phyloP scores from a whole-genome alignment of 768 basidiomycete species.

The Brasilioporus rufonigricans region DNA sequence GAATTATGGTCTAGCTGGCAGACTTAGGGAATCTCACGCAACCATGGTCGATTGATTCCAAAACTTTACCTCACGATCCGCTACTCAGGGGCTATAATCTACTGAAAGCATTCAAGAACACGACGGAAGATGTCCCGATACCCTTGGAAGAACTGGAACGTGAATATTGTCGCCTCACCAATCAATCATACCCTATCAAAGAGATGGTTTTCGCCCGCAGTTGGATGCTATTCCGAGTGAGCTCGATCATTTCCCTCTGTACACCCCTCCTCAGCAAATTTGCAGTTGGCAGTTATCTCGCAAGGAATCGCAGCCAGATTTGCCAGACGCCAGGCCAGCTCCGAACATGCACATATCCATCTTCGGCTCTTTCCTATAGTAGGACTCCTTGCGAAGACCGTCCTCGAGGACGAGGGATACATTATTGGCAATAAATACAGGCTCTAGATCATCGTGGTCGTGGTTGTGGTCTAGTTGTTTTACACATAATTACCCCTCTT shows the following conservation, averaged over 20 bases:
- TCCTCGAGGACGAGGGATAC: slow-evolving; percentile 54
- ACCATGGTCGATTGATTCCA: slow-evolving; percentile 67
- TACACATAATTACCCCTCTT: slow-evolving; percentile 17
- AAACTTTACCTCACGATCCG: slow-evolving; percentile 33
- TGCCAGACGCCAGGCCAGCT: slow-evolving; percentile 86
- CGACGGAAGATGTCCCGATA: slow-evolving; percentile 54
- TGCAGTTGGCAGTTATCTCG: slow-evolving; percentile 71
- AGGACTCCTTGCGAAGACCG: slow-evolving; percentile 59
- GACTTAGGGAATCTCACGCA: slow-evolving; percentile 90
- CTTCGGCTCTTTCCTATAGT: slow-evolving; percentile 51
- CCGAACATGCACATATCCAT: slow-evolving; percentile 62
- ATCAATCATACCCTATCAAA: slow-evolving; percentile 68
- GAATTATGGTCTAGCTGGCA: slow-evolving; percentile 52
- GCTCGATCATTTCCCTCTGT: slow-evolving; percentile 12
- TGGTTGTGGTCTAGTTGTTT: not conserved
- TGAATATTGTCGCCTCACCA: slow-evolving; percentile 71
- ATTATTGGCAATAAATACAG: slow-evolving; percentile 23
- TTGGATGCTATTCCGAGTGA: slow-evolving; percentile 82
- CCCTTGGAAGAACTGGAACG: slow-evolving; percentile 70
- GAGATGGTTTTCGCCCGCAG: slow-evolving; percentile 81
- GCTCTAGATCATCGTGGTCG: slow-evolving; percentile 16
- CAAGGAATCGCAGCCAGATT: slow-evolving; percentile 90
- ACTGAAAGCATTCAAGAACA: slow-evolving; percentile 65
- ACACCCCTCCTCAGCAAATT: slow-evolving; percentile 2
- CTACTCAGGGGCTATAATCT: slow-evolving; percentile 17